Conservation (phyloP, 148 eudicot genomes). For the Rhododendron williamsianum region DNA sequence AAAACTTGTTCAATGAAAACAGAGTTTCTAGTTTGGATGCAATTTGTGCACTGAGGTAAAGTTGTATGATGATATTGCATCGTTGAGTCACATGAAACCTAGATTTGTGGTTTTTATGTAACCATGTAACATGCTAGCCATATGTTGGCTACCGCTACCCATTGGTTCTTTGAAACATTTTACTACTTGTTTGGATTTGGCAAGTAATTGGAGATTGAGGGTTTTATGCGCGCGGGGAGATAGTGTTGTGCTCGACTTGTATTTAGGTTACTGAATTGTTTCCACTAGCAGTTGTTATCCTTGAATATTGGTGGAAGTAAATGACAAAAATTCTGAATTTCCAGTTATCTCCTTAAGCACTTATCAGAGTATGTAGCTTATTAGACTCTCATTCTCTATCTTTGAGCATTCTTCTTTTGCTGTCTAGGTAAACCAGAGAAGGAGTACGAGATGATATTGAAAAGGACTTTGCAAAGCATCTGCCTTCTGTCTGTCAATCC, state of each 20-base stretch:
- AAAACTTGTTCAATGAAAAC: not conserved
- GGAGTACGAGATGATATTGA: slow-evolving; percentile 85
- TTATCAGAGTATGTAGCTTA: not conserved
- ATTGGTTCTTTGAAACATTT: not conserved
- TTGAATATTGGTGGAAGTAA: not conserved
- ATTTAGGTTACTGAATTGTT: not conserved
- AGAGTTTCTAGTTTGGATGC: not conserved
- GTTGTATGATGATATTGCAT: not conserved
- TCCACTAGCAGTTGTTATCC: not conserved
- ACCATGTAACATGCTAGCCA: not conserved
- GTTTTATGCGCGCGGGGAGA: not conserved
- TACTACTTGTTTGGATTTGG: not conserved
- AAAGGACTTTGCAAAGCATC: slow-evolving; percentile 83
- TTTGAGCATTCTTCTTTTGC: slow-evolving; percentile 1
- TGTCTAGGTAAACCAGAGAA: slow-evolving; percentile 69
- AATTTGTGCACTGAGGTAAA: not conserved
- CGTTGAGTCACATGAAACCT: not conserved
- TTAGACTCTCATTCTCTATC: not conserved
- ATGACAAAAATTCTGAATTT: not conserved
- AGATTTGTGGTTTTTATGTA: not conserved
- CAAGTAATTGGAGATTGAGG: not conserved
- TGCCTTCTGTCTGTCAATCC: slow-evolving; percentile 74
- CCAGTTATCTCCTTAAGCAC: not conserved
- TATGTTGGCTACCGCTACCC: not conserved
- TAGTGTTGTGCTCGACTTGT: not conserved